Base-by-base conservation (phyloP, 208 protist genomes). In the Trypanosoma conorhini region DNA sequence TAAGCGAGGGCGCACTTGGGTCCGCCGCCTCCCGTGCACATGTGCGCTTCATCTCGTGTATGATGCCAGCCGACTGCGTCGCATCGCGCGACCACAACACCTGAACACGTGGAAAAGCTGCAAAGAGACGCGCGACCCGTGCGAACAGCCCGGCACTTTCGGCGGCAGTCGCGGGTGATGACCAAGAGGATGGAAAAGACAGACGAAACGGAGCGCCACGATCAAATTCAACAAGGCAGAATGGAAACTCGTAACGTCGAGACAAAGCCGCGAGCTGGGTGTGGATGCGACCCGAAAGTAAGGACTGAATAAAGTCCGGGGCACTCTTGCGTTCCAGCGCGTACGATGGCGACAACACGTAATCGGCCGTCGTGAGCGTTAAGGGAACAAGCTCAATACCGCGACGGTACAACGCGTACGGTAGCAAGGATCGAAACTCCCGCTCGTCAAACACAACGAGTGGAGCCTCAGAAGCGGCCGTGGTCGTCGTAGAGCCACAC, bases 321-420 rank as follows among this genome's bases (percentile, higher is more conserved):
- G 93, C 80, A 62, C 85, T 88, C 64, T 96, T 96, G 21, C 91
- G 84, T 83, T 96, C 91, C 55, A 96, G 67, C 28, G 80, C 91
- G 77, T 88, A 92, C 30, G 66, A 58, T n/a, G 75, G 66, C 5
- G 88, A 94, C 28, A 96, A 76, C 8, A 96, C 82, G 71, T 96
- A 96, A 70, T 96, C 91, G 24, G 80, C 88, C 10, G 85, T 92
- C n/a, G 73, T 70, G 17, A 96, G 75, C 0, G 88, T 94, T 38
- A 96, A 73, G 28, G 91, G 91, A 10, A 94, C 79, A n/a, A 96
- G 69, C 22, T 90, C 80, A n/a, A 93, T 73, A 35, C 88, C 88
- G 5, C 79, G 78, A 24, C 70, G 61, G 74, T 87, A 96, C 9
- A 96, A 57, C 33, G 76, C 56, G 76, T 93, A 93, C 30, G 91